Conservation (phyloP, 2,329 filamentous ascomycete genomes). For the Corniculantispora saksenae region DNA sequence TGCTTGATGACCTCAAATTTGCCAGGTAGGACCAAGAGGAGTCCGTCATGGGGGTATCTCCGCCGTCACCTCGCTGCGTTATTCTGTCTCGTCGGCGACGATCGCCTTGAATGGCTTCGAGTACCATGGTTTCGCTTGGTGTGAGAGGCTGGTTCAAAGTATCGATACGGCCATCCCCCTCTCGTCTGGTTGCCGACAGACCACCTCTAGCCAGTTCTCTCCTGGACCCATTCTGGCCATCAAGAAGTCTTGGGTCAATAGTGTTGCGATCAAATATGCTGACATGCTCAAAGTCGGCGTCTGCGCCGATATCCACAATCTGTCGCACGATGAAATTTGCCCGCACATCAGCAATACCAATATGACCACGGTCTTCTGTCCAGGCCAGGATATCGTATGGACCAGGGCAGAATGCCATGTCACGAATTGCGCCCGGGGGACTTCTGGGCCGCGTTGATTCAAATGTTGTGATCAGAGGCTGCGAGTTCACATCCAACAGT, state of each 20-base stretch:
- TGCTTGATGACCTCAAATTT: slow-evolving; percentile 23
- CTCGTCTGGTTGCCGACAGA: neutral
- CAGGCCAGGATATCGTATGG: slow-evolving; percentile 90
- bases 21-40: slow-evolving; percentile 25
- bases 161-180: slow-evolving; percentile 38
- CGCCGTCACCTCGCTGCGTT: slow-evolving; percentile 29
- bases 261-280: slow-evolving; percentile 56
- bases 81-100: slow-evolving; percentile 52
- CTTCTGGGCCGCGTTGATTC: slow-evolving; percentile 72
- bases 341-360: slow-evolving; percentile 74
- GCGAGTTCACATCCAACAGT: slow-evolving; percentile 45
- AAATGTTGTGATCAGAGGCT: slow-evolving; percentile 74
- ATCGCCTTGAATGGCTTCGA: slow-evolving; percentile 57
- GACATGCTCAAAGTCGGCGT: slow-evolving; percentile 58
- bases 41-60: slow-evolving; percentile 23
- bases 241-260: slow-evolving; percentile 55
- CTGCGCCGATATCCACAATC: slow-evolving; percentile 63
- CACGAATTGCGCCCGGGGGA: slow-evolving; percentile 78
- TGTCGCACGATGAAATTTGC: slow-evolving; percentile 68
- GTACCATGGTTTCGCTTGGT: slow-evolving; percentile 55
- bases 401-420: slow-evolving; percentile 88
- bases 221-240: slow-evolving; percentile 46
- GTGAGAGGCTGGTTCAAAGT: slow-evolving; percentile 53
- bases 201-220: slow-evolving; percentile 22
- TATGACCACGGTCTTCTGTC: slow-evolving; percentile 81